Percentiles rank a stretch among this genome's conserved stretches.
Conservation (phyloP, 352 stramenopile genomes). For the Pythium insidiosum region DNA sequence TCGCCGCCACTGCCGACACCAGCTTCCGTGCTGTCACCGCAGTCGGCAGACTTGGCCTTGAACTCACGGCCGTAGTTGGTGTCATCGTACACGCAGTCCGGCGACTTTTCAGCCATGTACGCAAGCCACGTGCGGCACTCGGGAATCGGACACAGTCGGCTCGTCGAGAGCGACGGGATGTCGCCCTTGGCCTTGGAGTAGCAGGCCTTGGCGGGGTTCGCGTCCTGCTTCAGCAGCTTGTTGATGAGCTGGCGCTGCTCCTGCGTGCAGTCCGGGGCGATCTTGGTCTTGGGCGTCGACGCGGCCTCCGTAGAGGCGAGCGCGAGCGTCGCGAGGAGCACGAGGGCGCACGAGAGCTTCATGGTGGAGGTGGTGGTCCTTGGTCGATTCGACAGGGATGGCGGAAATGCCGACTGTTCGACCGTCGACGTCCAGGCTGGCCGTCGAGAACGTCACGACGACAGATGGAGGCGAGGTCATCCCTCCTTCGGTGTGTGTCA, state of each 20-base stretch:
- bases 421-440: too few relatives aligned
- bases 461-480: too few relatives aligned
- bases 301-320: constrained; percentile 2
- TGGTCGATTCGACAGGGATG: too few relatives aligned
- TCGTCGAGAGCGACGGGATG: constrained; percentile 41
- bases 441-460: too few relatives aligned
- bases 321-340: constrained; percentile 11
- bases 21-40: too few relatives aligned
- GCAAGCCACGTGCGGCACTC: constrained; percentile 42
- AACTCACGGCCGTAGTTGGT: constrained; percentile 47
- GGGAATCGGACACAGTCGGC: constrained; percentile 36
- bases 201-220: constrained; percentile 47
- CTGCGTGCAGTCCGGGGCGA: constrained; percentile 44
- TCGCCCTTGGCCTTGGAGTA: constrained; percentile 37
- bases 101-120: constrained; percentile 44
- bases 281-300: constrained; percentile 4
- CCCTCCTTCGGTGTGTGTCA: too few relatives aligned
- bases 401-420: too few relatives aligned
- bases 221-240: constrained; percentile 48
- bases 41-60: constrained; percentile 37
- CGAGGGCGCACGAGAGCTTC: constrained; percentile 23
- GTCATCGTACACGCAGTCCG: constrained; percentile 57
- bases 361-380: constrained; percentile 9
- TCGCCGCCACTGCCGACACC: constrained; percentile 1
- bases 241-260: constrained; percentile 40